These are phyloP conservation scores for Lactarius deliciosus DNA, from an alignment of 768 basidiomycete species.

Conservation along the genomic window DNA sequence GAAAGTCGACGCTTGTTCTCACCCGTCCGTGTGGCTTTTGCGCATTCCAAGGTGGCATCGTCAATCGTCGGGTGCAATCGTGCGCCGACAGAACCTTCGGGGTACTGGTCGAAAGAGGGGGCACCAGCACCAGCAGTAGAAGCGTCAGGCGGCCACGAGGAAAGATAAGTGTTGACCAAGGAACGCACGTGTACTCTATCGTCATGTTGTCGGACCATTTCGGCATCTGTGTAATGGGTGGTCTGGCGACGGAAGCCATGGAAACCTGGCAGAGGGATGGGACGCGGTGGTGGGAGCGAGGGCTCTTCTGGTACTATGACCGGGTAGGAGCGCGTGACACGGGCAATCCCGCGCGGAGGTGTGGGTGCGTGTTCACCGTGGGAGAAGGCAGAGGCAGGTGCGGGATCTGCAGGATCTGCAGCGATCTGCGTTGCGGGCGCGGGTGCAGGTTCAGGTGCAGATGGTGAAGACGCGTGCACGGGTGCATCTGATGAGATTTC, in stretches of 20 bases:
- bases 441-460: neutral
- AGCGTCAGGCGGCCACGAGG: conserved; percentile 2
- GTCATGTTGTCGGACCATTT: neutral
- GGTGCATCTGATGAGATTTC: neutral
- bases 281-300: conserved; percentile 2
- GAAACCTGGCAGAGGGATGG: neutral
- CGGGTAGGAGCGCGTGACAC: neutral
- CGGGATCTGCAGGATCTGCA: neutral
- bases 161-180: neutral
- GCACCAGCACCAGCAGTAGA: neutral
- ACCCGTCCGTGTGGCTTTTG: conserved; percentile 6
- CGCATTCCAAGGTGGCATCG: neutral
- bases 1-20: neutral
- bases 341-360: conserved; percentile 9
- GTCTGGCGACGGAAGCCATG: neutral
- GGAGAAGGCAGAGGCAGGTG: neutral
- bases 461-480: neutral
- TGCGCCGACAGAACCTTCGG: neutral
- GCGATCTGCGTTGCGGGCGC: neutral
- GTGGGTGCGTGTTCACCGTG: neutral
- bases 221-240: neutral
- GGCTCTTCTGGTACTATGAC: neutral
- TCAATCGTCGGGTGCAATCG: conserved; percentile 16
- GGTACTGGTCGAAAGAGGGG: neutral
- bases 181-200: conserved; percentile 4